Percentiles rank a stretch among this genome's conserved stretches.
Evolutionary conservation across 2,329 filamentous ascomycete genomes (phyloP).

Genomic region (Tolypocladium tropicale): DNA sequence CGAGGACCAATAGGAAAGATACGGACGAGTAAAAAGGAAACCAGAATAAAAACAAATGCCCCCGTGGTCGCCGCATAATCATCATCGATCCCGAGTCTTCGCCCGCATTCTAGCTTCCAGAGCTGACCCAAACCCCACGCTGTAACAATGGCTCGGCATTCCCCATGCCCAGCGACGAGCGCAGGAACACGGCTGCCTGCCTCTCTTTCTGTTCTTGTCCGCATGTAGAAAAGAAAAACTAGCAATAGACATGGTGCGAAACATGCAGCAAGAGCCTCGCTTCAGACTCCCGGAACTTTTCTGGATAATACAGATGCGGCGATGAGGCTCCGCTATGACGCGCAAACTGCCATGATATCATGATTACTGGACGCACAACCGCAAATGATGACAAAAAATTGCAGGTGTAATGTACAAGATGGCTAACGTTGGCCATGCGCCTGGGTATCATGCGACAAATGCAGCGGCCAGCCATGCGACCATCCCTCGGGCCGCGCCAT

Average conservation of each 20-base stretch:
- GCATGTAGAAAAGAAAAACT: background rate
- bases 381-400: background rate
- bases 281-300: background rate
- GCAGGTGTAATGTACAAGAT: constrained; percentile 10
- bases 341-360: background rate
- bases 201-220: background rate
- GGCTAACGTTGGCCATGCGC: background rate
- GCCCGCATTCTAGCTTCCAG: background rate
- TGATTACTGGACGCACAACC: background rate
- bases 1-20: too few species aligned
- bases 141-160: background rate
- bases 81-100: background rate
- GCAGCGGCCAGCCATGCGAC: constrained; percentile 3
- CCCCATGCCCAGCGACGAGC: background rate
- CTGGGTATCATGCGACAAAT: constrained; percentile 20
- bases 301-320: background rate
- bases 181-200: background rate
- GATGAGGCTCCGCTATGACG: background rate
- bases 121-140: background rate
- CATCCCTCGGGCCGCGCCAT: constrained; percentile 9
- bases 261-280: background rate
- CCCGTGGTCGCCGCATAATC: background rate
- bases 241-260: too few species aligned
- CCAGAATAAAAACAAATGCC: background rate
- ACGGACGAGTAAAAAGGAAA: background rate